Conservation (phyloP, 2,329 filamentous ascomycete species). For the Penicillium psychrosexuale region DNA sequence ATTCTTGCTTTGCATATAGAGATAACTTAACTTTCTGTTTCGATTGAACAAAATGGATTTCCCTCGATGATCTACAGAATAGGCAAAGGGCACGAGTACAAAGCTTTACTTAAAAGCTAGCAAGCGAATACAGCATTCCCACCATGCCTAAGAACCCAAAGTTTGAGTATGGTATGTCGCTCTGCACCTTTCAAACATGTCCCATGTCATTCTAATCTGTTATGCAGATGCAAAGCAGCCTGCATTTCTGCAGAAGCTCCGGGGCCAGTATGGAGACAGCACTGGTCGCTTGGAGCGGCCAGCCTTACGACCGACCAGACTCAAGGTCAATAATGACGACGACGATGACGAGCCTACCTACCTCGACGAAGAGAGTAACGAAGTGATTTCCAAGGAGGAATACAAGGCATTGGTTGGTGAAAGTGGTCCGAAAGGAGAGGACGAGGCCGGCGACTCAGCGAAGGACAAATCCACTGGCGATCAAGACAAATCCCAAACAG, state of each 20-base stretch:
- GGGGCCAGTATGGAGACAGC: conserved; percentile 36
- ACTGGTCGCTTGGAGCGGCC: conserved; percentile 39
- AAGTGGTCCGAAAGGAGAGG: conserved; percentile 14
- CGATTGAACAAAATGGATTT: conserved; percentile 2
- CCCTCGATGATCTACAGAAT: background rate
- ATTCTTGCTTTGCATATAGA: background rate
- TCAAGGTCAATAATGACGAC: conserved; percentile 33
- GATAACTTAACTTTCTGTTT: background rate
- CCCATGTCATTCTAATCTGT: background rate
- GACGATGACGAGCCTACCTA: conserved; percentile 46
- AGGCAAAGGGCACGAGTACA: conserved; percentile 8
- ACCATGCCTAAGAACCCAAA: conserved; percentile 44
- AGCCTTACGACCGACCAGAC: conserved; percentile 35
- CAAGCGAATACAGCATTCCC: conserved; percentile 4
- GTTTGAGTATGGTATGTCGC: conserved; percentile 41
- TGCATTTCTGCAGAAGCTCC: conserved; percentile 43
- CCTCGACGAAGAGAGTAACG: conserved; percentile 44
- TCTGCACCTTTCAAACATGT: background rate
- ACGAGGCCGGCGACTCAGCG: conserved; percentile 10
- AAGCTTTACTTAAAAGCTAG: conserved; percentile 12
- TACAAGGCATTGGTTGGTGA: conserved; percentile 38
- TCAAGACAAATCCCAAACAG: conserved; percentile 13
- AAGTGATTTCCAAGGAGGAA: conserved; percentile 44
- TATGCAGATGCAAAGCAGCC: conserved; percentile 42
- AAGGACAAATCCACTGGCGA: conserved; percentile 14